phyloP scores from a whole-genome alignment of 805 yeast species.

The Candida bentonensis region DNA sequence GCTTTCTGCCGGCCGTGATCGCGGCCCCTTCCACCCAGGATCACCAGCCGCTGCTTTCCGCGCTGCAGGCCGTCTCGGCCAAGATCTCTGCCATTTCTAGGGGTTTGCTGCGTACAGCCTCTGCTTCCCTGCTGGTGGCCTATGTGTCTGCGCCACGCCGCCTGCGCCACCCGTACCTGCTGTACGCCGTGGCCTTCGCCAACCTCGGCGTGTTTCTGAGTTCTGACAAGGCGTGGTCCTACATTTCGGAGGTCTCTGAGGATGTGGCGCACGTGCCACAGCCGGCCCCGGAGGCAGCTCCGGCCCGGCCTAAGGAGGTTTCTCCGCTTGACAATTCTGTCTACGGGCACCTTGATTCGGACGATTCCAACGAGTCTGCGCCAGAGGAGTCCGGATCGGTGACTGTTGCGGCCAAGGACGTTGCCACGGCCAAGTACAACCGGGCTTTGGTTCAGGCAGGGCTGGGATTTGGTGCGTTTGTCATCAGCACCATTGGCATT shows the following conservation, averaged over 20 bases:
- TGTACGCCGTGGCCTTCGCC: conserved; percentile 11
- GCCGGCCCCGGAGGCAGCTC: background rate
- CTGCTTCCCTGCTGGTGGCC: conserved; percentile 14
- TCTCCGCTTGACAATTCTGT: background rate
- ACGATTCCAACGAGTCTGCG: background rate
- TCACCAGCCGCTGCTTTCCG: background rate
- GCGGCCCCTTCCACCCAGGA: conserved; percentile 1
- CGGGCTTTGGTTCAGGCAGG: background rate
- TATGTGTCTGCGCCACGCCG: conserved; percentile 14
- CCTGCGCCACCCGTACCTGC: conserved; percentile 22
- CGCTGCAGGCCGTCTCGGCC: background rate
- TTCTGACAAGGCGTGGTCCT: background rate
- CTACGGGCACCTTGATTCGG: background rate
- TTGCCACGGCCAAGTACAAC: background rate
- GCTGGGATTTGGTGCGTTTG: background rate
- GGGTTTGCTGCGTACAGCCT: conserved; percentile 12
- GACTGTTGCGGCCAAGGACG: background rate
- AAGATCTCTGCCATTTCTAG: conserved; percentile 5
- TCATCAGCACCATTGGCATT: background rate
- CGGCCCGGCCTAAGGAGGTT: background rate
- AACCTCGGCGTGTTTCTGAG: background rate
- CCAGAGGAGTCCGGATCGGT: background rate
- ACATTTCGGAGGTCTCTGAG: background rate
- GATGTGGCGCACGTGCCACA: background rate
- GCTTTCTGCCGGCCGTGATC: conserved; percentile 9